These are phyloP conservation scores for Ascobolus immersus DNA, from an alignment of 495 filamentous ascomycete genomes.

Conservation along the genomic window DNA sequence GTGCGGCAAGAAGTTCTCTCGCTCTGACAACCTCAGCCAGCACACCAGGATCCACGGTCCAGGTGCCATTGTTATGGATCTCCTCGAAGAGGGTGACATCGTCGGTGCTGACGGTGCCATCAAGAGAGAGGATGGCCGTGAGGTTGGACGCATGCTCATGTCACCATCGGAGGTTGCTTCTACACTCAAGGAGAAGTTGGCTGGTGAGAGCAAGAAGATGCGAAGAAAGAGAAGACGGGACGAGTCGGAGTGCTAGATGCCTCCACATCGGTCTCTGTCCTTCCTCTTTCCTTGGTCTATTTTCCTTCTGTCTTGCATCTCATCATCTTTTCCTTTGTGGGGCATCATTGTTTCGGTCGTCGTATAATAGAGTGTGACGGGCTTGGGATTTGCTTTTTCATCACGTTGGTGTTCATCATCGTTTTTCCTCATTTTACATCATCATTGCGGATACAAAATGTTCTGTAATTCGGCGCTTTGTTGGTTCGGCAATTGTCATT, in stretches of 20 bases:
- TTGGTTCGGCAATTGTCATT: no score
- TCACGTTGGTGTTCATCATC: neutral
- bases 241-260: conserved; percentile 4
- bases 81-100: conserved; percentile 42
- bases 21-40: conserved; percentile 89
- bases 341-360: neutral
- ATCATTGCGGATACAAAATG: no score
- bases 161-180: conserved; percentile 13
- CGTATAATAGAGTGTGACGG: no score
- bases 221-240: conserved; percentile 15
- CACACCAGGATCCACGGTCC: conserved; percentile 84
- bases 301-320: neutral
- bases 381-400: neutral
- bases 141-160: conserved; percentile 14
- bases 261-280: neutral
- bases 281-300: neutral
- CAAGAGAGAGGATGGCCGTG: conserved; percentile 9
- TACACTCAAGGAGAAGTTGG: conserved; percentile 13
- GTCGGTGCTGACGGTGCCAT: conserved; percentile 12
- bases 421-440: conserved; percentile 20
- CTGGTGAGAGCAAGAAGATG: conserved; percentile 14
- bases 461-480: no score
- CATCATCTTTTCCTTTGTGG: neutral
- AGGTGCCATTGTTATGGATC: conserved; percentile 67
- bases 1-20: conserved; percentile 98